phyloP scores from a whole-genome alignment of 495 filamentous ascomycete genomes.

The Talaromyces nanjingensis region DNA sequence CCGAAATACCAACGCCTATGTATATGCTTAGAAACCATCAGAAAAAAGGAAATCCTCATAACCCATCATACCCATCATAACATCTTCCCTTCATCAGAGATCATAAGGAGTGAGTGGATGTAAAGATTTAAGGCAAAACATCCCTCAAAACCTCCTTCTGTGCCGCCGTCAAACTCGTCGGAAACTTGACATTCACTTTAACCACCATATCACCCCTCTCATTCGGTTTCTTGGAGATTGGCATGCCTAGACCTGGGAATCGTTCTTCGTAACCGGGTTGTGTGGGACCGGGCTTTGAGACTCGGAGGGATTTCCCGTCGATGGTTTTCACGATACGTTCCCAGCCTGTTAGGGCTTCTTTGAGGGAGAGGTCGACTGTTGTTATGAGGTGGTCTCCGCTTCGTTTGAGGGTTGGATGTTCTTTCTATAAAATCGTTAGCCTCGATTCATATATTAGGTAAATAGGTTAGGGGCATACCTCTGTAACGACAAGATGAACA shows the following conservation, averaged over 20 bases:
- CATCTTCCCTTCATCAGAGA: neutral
- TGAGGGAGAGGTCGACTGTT: conserved; percentile 74
- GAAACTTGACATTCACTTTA: conserved; percentile 88
- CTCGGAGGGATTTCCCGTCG: conserved; percentile 72
- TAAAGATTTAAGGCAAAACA: conserved; percentile 52
- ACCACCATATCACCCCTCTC: conserved; percentile 83
- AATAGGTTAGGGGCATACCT: conserved; percentile 78
- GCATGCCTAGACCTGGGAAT: conserved; percentile 88
- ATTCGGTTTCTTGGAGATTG: conserved; percentile 76
- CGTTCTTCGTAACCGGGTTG: conserved; percentile 69
- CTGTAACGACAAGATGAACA: conserved; percentile 85
- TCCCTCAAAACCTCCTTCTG: conserved; percentile 78
- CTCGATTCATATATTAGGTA: conserved; percentile 3
- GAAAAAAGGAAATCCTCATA: neutral
- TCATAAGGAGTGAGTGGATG: neutral
- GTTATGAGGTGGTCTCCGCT: conserved; percentile 78
- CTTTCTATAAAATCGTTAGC: conserved; percentile 54
- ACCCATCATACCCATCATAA: neutral
- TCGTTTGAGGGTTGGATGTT: conserved; percentile 72
- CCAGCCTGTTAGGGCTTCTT: conserved; percentile 97
- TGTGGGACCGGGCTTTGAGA: conserved; percentile 76
- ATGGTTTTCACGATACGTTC: conserved; percentile 85
- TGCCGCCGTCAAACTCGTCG: conserved; percentile 57
- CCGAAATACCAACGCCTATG: neutral
- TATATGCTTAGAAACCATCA: neutral